Evolutionary conservation across 2,329 filamentous ascomycete species (phyloP).

Genomic region (Chaetothyriales sp.): DNA sequence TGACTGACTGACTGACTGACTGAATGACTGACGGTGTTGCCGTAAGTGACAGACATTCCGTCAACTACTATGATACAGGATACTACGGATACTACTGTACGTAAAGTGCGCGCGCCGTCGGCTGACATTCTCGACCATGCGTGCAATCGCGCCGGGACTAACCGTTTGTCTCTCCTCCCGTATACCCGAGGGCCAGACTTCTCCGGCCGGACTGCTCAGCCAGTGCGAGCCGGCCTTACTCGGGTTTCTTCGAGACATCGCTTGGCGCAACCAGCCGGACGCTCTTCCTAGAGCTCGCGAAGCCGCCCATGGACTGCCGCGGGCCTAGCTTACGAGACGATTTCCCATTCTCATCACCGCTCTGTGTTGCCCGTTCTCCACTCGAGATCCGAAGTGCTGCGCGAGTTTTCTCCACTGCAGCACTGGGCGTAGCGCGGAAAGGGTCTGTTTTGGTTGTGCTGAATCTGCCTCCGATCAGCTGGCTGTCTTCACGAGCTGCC

Average conservation of each 20-base stretch:
- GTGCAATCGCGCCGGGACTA: not conserved
- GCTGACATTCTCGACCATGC: no score
- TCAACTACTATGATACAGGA: no score
- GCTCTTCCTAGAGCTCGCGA: slow-evolving; percentile 29
- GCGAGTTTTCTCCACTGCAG: slow-evolving; percentile 33
- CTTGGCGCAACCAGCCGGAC: slow-evolving; percentile 32
- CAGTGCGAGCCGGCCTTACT: no score
- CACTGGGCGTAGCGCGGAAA: slow-evolving; percentile 32
- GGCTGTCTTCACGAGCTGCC: slow-evolving; percentile 19
- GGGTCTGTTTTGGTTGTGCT: slow-evolving; percentile 32
- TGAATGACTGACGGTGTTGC: no score
- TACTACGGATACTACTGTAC: no score
- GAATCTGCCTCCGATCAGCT: slow-evolving; percentile 19
- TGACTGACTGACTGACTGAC: no score
- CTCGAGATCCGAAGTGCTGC: slow-evolving; percentile 28
- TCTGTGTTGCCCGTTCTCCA: slow-evolving; percentile 10
- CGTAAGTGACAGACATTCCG: no score
- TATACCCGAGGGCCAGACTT: no score
- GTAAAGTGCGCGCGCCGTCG: no score
- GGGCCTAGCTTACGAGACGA: slow-evolving; percentile 7
- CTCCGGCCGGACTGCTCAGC: no score
- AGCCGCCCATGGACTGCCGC: slow-evolving; percentile 14
- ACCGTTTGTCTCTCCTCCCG: no score
- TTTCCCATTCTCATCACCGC: slow-evolving; percentile 13
- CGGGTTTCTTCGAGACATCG: slow-evolving; percentile 21